Percentiles rank a stretch among this genome's conserved stretches.
Evolutionary conservation across 176 grass and related monocot species (phyloP).

Genomic region (Juncus effusus): DNA sequence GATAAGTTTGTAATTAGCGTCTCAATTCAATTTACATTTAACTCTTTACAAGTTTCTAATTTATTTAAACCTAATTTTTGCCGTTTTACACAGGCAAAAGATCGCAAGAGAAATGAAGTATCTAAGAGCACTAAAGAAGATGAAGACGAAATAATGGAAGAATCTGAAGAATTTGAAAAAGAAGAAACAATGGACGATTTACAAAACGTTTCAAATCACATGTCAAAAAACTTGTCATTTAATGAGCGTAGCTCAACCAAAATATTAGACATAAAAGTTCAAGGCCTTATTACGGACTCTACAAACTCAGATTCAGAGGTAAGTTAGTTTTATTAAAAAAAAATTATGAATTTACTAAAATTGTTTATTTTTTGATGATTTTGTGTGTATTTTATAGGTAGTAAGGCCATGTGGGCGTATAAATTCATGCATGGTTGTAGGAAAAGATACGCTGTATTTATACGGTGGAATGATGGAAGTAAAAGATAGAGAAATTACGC

Average conservation of each 20-base stretch:
- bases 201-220: conserved; percentile 65
- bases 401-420: conserved; percentile 87
- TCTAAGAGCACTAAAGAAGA: conserved; percentile 36
- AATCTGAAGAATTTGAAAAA: conserved; percentile 36
- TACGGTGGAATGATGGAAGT: conserved; percentile 99
- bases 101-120: conserved; percentile 56
- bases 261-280: conserved; percentile 39
- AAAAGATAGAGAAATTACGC: conserved; percentile 93
- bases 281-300: conserved; percentile 45
- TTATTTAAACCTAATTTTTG: conserved; percentile 12
- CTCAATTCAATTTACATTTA: too few species aligned
- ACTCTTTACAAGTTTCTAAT: neutral
- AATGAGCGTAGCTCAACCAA: conserved; percentile 42
- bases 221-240: conserved; percentile 64
- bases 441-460: conserved; percentile 83
- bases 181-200: conserved; percentile 39
- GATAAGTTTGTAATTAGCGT: too few species aligned
- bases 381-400: conserved; percentile 34
- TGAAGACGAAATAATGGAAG: conserved; percentile 69
- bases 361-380: conserved; percentile 11
- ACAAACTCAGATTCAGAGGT: conserved; percentile 62
- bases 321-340: conserved; percentile 13
- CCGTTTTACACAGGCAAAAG: conserved; percentile 51
- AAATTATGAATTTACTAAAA: too few species aligned
- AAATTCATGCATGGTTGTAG: conserved; percentile 85